phyloP scores from a whole-genome alignment of 1,284 basidiomycete species.

The Ustilago bromivora region DNA sequence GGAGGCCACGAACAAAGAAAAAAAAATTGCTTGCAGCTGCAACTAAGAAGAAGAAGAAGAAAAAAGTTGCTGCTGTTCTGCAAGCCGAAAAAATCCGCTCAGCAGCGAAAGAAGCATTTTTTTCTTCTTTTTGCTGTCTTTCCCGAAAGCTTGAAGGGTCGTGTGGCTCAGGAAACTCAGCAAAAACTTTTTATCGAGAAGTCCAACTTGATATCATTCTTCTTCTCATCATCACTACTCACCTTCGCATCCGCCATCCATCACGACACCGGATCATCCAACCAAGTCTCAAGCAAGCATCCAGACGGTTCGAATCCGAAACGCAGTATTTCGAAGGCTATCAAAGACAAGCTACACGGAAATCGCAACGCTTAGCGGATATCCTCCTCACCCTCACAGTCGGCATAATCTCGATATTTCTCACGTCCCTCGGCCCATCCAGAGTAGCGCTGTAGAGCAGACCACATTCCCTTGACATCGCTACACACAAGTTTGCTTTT shows the following conservation, averaged over 20 bases:
- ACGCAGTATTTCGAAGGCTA: not conserved
- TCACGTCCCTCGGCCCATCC: slow-evolving; percentile 7
- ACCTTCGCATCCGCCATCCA: not conserved
- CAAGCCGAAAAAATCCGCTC: not conserved
- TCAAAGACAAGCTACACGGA: not conserved
- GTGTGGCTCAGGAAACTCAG: slow-evolving; percentile 13
- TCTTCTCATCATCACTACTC: not conserved
- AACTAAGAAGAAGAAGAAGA: not conserved
- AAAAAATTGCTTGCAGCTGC: not conserved
- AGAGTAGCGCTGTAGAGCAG: not conserved
- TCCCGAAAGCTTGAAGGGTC: not conserved
- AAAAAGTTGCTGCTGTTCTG: not conserved
- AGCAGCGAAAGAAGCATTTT: not conserved
- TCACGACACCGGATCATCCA: not conserved
- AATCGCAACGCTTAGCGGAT: not conserved
- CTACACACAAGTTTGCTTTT: not conserved
- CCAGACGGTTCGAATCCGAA: not conserved
- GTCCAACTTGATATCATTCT: not conserved
- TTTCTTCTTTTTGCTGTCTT: not conserved
- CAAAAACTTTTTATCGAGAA: slow-evolving; percentile 1
- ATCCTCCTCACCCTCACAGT: not conserved
- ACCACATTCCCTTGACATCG: not conserved
- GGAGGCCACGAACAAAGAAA: slow-evolving; percentile 1
- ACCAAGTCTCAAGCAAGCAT: not conserved
- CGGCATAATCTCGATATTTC: not conserved